Conservation (phyloP, 805 yeast genomes). For the Saturnispora gosingensis region DNA sequence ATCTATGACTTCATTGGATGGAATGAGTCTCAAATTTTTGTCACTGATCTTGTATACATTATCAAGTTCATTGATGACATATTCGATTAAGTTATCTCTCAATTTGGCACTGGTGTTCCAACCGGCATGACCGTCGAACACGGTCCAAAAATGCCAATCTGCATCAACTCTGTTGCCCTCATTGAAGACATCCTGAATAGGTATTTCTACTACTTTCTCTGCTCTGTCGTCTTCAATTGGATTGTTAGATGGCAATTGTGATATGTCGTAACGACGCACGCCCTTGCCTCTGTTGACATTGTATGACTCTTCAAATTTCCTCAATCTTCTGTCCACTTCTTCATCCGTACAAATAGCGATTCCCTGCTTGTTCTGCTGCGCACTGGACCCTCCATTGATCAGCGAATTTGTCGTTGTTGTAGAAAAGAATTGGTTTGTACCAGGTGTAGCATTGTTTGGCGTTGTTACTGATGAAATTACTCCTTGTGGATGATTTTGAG, state of each 20-base stretch:
- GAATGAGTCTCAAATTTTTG: conserved; percentile 45
- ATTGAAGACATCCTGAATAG: conserved; percentile 52
- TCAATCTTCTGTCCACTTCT: conserved; percentile 60
- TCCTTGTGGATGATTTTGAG: conserved; percentile 10
- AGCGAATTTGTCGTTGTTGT: conserved; percentile 30
- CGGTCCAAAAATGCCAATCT: conserved; percentile 93
- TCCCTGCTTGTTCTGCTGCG: conserved; percentile 39
- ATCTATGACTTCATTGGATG: conserved; percentile 62
- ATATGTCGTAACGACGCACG: conserved; percentile 75
- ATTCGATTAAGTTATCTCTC: conserved; percentile 66
- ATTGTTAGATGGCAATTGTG: conserved; percentile 83
- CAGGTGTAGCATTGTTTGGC: not conserved
- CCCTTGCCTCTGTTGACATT: conserved; percentile 79
- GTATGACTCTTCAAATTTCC: conserved; percentile 73
- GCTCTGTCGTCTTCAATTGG: conserved; percentile 94
- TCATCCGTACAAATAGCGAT: conserved; percentile 52
- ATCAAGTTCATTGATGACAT: conserved; percentile 70
- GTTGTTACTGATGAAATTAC: conserved; percentile 6
- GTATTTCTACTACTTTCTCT: conserved; percentile 70
- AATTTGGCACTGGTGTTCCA: conserved; percentile 86
- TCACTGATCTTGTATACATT: conserved; percentile 51
- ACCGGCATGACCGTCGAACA: conserved; percentile 96
- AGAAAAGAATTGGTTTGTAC: conserved; percentile 25
- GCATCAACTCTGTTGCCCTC: conserved; percentile 34
- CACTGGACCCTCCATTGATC: conserved; percentile 32